Conservation (phyloP, 352 stramenopile species). For the Phytophthora multivora region DNA sequence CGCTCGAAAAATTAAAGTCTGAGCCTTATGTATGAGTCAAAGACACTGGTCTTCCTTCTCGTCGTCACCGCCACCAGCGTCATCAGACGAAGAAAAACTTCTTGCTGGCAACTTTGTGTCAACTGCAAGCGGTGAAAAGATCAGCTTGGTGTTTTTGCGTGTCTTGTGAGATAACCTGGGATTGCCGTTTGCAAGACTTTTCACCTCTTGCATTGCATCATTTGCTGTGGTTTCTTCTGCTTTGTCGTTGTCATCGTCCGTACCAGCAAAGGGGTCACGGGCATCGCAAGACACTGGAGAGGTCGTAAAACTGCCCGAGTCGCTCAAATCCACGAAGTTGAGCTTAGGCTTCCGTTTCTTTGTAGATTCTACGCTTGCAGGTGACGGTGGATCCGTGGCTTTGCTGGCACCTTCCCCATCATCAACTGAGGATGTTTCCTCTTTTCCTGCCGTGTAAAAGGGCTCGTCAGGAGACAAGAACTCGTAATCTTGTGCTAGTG, state of each 20-base stretch:
- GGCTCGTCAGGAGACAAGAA: conserved; percentile 25
- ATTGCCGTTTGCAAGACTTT: conserved; percentile 16
- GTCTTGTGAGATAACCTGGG: conserved; percentile 33
- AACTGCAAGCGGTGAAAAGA: conserved; percentile 49
- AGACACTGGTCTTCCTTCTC: conserved; percentile 1
- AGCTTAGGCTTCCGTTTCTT: conserved; percentile 33
- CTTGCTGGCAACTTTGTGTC: conserved; percentile 19
- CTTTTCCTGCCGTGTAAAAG: conserved; percentile 27
- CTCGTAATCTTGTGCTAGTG: conserved; percentile 37
- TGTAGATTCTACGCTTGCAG: conserved; percentile 18
- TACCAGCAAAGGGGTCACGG: conserved; percentile 16
- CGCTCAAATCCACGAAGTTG: conserved; percentile 33
- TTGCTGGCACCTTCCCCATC: background rate
- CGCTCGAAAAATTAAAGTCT: background rate
- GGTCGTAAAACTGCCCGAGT: conserved; percentile 32
- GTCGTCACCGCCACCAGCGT: conserved; percentile 8
- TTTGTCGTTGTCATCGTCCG: conserved; percentile 19
- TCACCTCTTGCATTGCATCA: conserved; percentile 4
- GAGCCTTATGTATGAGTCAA: no score
- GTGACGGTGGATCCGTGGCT: conserved; percentile 15
- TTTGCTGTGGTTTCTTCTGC: conserved; percentile 1
- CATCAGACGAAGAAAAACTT: conserved; percentile 21
- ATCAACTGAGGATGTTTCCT: conserved; percentile 3
- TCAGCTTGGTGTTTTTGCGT: conserved; percentile 40
- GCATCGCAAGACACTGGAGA: conserved; percentile 33